Conservation (phyloP, 2,329 filamentous ascomycete species). For the Camillea tinctor region DNA sequence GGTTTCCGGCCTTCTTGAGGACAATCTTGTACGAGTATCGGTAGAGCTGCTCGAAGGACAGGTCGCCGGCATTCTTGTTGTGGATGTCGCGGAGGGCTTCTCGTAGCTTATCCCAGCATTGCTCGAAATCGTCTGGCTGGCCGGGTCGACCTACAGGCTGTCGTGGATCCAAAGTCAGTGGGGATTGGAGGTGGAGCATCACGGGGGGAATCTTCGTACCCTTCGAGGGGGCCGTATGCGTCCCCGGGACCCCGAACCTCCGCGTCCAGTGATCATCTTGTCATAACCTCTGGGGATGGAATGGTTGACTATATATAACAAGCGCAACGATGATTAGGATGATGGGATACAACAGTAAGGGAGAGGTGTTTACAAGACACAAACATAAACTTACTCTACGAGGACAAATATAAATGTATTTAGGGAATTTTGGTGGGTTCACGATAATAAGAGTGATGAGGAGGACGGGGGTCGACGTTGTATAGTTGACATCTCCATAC, state of each 20-base stretch:
- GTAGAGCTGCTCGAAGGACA: constrained; percentile 96
- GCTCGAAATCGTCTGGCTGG: constrained; percentile 77
- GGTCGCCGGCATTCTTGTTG: constrained; percentile 80
- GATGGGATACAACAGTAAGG: background rate
- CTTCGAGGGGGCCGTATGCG: constrained; percentile 34
- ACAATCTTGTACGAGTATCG: constrained; percentile 93
- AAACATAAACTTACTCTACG: too few species aligned
- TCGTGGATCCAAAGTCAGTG: constrained; percentile 12
- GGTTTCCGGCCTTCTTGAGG: constrained; percentile 78
- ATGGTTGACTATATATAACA: background rate
- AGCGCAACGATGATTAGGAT: background rate
- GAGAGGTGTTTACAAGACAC: too few species aligned
- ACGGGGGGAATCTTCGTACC: constrained; percentile 18
- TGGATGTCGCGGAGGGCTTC: constrained; percentile 85
- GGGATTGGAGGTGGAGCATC: background rate
- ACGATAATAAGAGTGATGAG: background rate
- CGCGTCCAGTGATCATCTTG: constrained; percentile 35
- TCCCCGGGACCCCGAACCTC: constrained; percentile 29
- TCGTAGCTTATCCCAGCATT: constrained; percentile 74
- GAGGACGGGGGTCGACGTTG: background rate
- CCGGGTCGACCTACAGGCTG: constrained; percentile 35
- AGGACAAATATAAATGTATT: too few species aligned
- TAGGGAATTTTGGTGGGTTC: background rate
- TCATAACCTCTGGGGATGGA: constrained; percentile 2
- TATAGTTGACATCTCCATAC: background rate